These are phyloP conservation scores for Penicillium psychrofluorescens DNA, from an alignment of 495 filamentous ascomycete species.

Conservation along the genomic window DNA sequence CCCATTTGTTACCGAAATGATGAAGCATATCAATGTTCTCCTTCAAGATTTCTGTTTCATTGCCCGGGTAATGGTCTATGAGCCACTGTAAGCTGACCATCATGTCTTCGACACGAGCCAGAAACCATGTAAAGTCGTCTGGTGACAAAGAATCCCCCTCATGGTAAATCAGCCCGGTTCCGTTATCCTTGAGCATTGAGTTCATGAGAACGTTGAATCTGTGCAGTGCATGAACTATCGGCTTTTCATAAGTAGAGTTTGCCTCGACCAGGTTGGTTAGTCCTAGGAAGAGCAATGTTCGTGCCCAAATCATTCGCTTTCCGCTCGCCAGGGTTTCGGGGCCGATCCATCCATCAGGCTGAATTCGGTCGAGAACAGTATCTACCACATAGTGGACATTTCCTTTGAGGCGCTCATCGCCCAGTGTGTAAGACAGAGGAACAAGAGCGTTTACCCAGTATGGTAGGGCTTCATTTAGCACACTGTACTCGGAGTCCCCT, in stretches of 20 bases:
- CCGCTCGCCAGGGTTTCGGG: slow-evolving; percentile 39
- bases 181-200: slow-evolving; percentile 45
- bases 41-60: slow-evolving; percentile 23
- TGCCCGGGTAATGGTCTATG: slow-evolving; percentile 35
- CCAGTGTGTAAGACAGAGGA: slow-evolving; percentile 51
- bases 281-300: slow-evolving; percentile 47
- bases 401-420: slow-evolving; percentile 46
- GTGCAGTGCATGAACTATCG: slow-evolving; percentile 25
- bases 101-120: slow-evolving; percentile 45
- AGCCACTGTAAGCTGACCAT: slow-evolving; percentile 48
- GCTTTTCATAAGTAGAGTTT: slow-evolving; percentile 12
- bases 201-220: slow-evolving; percentile 28
- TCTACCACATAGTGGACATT: slow-evolving; percentile 44
- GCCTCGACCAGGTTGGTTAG: slow-evolving; percentile 39
- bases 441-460: slow-evolving; percentile 66
- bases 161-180: slow-evolving; percentile 39
- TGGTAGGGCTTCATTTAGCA: slow-evolving; percentile 50
- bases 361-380: slow-evolving; percentile 45
- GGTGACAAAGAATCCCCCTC: slow-evolving; percentile 23
- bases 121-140: slow-evolving; percentile 35
- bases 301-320: slow-evolving; percentile 47
- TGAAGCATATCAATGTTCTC: slow-evolving; percentile 40
- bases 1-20: slow-evolving; percentile 33
- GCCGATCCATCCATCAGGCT: slow-evolving; percentile 55
- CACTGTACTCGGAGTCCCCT: slow-evolving; percentile 49